Percentiles rank a stretch among this genome's conserved stretches.
Conservation (phyloP, 2,329 filamentous ascomycete species). For the Pseudopyrenochaeta lycopersici region DNA sequence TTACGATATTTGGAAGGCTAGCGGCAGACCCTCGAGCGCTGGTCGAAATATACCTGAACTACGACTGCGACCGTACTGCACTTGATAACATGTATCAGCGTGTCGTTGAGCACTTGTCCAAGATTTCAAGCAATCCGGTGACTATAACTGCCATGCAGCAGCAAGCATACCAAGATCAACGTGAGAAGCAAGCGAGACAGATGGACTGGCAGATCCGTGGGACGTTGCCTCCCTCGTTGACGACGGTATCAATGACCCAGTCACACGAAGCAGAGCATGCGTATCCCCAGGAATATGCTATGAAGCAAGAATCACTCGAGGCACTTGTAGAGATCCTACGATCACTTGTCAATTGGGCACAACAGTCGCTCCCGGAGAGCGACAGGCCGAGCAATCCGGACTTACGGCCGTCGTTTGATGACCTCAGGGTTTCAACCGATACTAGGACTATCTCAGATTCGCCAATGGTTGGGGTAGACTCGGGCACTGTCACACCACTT, state of each 20-base stretch:
- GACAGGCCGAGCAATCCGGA: conserved; percentile 55
- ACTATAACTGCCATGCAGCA: conserved; percentile 79
- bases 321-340: conserved; percentile 87
- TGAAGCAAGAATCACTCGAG: conserved; percentile 90
- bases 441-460: conserved; percentile 68
- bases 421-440: conserved; percentile 79
- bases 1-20: conserved; percentile 83
- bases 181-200: conserved; percentile 66
- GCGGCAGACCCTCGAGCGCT: conserved; percentile 86
- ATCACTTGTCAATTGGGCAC: conserved; percentile 92
- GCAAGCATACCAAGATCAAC: conserved; percentile 84
- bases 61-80: conserved; percentile 91
- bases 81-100: conserved; percentile 97
- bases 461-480: conserved; percentile 65
- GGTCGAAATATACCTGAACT: conserved; percentile 97
- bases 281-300: conserved; percentile 86
- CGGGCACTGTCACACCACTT: conserved; percentile 52
- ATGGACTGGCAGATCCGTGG: conserved; percentile 86
- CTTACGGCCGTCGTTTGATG: conserved; percentile 63
- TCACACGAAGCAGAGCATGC: conserved; percentile 69
- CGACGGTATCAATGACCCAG: conserved; percentile 75
- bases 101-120: conserved; percentile 92
- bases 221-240: conserved; percentile 86
- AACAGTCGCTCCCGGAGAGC: conserved; percentile 67
- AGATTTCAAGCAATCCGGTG: conserved; percentile 82